Base-by-base conservation (phyloP, 805 yeast species). In the Candida broadrunensis region DNA sequence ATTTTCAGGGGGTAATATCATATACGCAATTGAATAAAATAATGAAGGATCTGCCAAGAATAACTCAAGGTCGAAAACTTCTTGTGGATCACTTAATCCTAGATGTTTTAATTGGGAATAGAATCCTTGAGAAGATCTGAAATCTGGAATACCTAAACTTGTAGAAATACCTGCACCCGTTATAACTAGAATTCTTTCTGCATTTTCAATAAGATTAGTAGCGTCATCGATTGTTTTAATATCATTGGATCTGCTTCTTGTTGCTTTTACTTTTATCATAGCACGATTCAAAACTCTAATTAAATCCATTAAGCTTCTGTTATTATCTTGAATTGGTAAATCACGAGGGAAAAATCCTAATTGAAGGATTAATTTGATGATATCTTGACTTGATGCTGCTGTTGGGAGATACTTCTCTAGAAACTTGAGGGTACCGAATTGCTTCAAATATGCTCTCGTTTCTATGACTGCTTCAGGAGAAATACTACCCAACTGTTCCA, bases 141-240 rank as follows among this genome's bases (percentile, higher is more conserved):
- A 70, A 47, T 70, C 75, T 11, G 75, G 75, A 21, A 70, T 69
- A 2, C 74, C 74, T 26, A 70, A 52, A 41, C 70, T 62, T 19
- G 75, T 70, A 23, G 73, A 67, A 8, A 70, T 68, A 2, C 75
- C 75, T 5, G 75, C 75, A 7, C 75, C 75, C 0, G 75, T 68
- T 23, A 70, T 61, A 11, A 70, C 70, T 45, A 70, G 36, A 21
- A 70, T 65, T 33, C 56, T 57, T 12, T 72, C 55, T 0, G 93
- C 78, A 5, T 63, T 65, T n/a, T 67, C 48, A 17, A 90, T 67
- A 27, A 75, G 74, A 2, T 65, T 68, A 2, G 78, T 60, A 2
- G 84, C 78, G 44, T 81, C 79, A 9, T 81, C 84, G 2, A 87
- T 51, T 0, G 83, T 77, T 39, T 70, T 62, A 48, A 85, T 78